Percentiles rank a stretch among this genome's conserved stretches.
These are phyloP conservation scores for Schizothecium vesticola DNA, from an alignment of 495 filamentous ascomycete species.

Conservation along the genomic window DNA sequence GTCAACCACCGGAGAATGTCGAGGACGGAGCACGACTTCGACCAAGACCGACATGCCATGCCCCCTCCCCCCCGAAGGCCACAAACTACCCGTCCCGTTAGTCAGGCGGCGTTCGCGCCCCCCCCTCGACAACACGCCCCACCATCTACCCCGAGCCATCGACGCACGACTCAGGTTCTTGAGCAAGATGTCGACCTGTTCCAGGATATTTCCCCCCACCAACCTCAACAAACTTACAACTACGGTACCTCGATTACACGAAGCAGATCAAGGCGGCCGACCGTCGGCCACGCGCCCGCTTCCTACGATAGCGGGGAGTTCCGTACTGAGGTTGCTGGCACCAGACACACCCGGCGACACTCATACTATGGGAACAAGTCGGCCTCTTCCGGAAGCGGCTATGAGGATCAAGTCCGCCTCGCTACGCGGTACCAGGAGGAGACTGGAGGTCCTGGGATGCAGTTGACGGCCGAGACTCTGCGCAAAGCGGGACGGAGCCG, in stretches of 20 bases:
- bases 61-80: conserved; percentile 34
- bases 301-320: conserved; percentile 23
- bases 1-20: conserved; percentile 28
- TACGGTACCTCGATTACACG: conserved; percentile 14
- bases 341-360: conserved; percentile 19
- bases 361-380: conserved; percentile 31
- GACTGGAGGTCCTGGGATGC: conserved; percentile 30
- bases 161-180: conserved; percentile 29
- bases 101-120: conserved; percentile 27
- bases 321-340: conserved; percentile 25
- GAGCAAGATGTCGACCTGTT: conserved; percentile 27
- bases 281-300: conserved; percentile 16
- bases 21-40: conserved; percentile 16
- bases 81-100: conserved; percentile 35
- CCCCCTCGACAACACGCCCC: conserved; percentile 18
- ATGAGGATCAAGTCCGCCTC: conserved; percentile 45
- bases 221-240: conserved; percentile 15
- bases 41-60: conserved; percentile 38
- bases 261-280: conserved; percentile 17
- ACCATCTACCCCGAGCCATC: conserved; percentile 31
- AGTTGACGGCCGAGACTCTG: conserved; percentile 48
- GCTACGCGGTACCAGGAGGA: conserved; percentile 49
- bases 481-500: conserved; percentile 38
- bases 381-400: conserved; percentile 29
- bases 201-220: conserved; percentile 27